Base-by-base conservation (phyloP, 2,329 filamentous ascomycete genomes). In the Decorospora gaudefroyi region DNA sequence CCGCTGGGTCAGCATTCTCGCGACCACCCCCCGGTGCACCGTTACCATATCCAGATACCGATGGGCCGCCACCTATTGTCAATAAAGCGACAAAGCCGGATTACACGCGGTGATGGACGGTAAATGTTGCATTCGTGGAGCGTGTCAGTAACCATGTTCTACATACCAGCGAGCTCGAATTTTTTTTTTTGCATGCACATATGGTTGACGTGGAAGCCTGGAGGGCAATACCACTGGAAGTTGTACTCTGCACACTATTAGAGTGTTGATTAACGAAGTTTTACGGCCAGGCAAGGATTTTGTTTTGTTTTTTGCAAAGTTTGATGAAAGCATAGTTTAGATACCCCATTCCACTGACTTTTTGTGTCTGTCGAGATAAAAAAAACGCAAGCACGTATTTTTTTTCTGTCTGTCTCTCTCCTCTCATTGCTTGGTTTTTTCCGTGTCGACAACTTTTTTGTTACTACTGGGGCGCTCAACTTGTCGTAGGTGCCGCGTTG, bases 61-160 rank as follows among this genome's bases (percentile, higher is more conserved):
- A 95, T 61, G 87, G 86, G 17, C 85, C 87, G 18, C 91, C 92
- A 12, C 92, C 92, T 3, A 77, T 81, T 5, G 90, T 95, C 6
- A 95, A 95, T 61, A 87, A 90, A 79, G 84, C 87, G 30, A 83
- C 85, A 57, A 96, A 96, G 69, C 92, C 92, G 1, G 85, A 87
- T 34, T 88, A 61, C 23, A 54, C 54, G 30, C 55, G 62, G 17
- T 66, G 38, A 51, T 9, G 1, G 3, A 23, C n/a, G 17, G 25
- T 6, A n/a, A n/a, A 18, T n/a, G 18, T 41, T 16, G 18, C 6
- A 23, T 23, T 10, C 21, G 21, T 6, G 21, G 6, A 10, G 21
- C 10, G 6, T 6, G 21, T 6, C 6, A 6, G 21, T 23, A 23
- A 10, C 10, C 6, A 23, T 10, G 21, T 23, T 23, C 6, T 10